phyloP scores from a whole-genome alignment of 2,329 filamentous ascomycete genomes.

The Fusarium acutatum region DNA sequence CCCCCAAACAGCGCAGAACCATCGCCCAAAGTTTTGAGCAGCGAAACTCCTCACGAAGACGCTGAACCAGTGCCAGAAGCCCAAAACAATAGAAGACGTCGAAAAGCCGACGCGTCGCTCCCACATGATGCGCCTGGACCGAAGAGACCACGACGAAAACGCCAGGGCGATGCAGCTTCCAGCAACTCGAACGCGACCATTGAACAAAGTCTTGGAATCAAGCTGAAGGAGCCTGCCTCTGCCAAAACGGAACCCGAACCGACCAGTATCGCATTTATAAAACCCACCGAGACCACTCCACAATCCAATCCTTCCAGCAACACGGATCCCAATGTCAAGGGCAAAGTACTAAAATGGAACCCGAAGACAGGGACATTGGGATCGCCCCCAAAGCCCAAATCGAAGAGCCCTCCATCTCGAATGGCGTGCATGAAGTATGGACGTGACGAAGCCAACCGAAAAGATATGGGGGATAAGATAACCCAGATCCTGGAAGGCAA shows the following conservation, averaged over 20 bases:
- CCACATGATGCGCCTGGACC: slow-evolving; percentile 33
- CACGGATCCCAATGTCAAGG: slow-evolving; percentile 40
- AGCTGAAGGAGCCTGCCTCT: background rate
- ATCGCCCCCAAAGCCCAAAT: slow-evolving; percentile 66
- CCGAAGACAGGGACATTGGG: slow-evolving; percentile 69
- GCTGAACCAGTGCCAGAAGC: slow-evolving; percentile 32
- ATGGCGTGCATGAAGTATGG: slow-evolving; percentile 70
- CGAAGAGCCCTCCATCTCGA: slow-evolving; percentile 44
- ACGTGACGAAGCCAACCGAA: slow-evolving; percentile 53
- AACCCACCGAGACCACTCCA: background rate
- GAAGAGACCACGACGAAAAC: slow-evolving; percentile 42
- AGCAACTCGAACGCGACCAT: slow-evolving; percentile 16
- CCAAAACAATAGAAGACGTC: slow-evolving; percentile 52
- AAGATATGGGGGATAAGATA: slow-evolving; percentile 67
- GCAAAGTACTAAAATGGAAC: slow-evolving; percentile 65
- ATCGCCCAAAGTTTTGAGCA: background rate
- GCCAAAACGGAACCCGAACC: slow-evolving; percentile 20
- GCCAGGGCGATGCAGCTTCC: slow-evolving; percentile 20
- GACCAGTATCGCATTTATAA: slow-evolving; percentile 14
- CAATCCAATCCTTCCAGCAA: slow-evolving; percentile 3
- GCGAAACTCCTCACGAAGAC: slow-evolving; percentile 1
- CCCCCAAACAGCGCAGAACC: background rate
- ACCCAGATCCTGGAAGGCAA: slow-evolving; percentile 64
- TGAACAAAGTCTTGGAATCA: slow-evolving; percentile 14
- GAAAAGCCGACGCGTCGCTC: slow-evolving; percentile 48